Base-by-base conservation (phyloP, 371 early-diverging fungal species). In the Lichtheimia corymbifera region DNA sequence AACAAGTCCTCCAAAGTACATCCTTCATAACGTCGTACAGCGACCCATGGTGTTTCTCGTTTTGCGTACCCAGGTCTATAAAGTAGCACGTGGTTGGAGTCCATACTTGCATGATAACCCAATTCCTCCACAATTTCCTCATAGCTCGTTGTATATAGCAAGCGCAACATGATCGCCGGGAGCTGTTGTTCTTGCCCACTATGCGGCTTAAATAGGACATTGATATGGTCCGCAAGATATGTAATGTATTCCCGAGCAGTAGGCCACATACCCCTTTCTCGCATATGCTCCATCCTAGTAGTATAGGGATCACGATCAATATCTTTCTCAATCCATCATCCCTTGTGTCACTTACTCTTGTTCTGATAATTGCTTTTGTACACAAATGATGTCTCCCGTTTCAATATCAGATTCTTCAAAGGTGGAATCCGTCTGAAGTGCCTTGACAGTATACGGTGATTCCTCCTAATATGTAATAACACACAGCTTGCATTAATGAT, bases 341-440 rank as follows among this genome's bases (percentile, higher is more conserved):
- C 7, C 17, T 35, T 20, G 11, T 35, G 11, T 35, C 35, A 66
- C 85, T 63, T 84, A 90, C 91, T 91, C 87, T 51, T 83, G 75
- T 4, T 72, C 64, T 0, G 80, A 64, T 30, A 88, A 30, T 9
- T 73, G 76, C 43, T 72, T 78, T 70, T 95, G 95, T 69, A 90
- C 88, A 67, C 89, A 90, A 55, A 97, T 84, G 56, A 97, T 97
- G 70, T 97, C 97, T 14, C 98, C 97, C 55, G 88, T 75, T 64
- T 91, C 90, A 50, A 97, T 82, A 67, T 96, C 96, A 24, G 93
- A 86, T 45, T 79, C 70, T 5, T 56, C 65, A 65, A 95, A 93
- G 0, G 91, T 91, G 18, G 59, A 18, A 51, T 83, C 77, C 24
- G 68, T 44, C 66, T 89, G 86, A 73, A 93, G 35, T 9, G 35